These are phyloP conservation scores for Tricholomella constricta DNA, from an alignment of 768 basidiomycete genomes.

Conservation along the genomic window DNA sequence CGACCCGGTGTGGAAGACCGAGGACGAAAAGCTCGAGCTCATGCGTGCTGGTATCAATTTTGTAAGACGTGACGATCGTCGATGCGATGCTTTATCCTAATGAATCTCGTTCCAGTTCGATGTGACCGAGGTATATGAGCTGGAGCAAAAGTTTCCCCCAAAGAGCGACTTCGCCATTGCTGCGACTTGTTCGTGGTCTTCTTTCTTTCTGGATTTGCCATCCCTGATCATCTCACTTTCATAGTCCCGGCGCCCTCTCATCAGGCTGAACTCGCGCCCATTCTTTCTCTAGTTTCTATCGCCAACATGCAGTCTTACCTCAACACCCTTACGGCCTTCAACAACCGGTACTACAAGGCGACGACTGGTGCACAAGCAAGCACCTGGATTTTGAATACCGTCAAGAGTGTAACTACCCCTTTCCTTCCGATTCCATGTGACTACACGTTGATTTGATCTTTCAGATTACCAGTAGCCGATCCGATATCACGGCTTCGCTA, in stretches of 20 bases:
- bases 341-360: constrained; percentile 45
- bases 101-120: constrained; percentile 33
- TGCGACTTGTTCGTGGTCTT: constrained; percentile 27
- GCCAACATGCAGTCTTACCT: constrained; percentile 38
- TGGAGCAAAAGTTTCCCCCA: constrained; percentile 26
- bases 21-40: constrained; percentile 38
- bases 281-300: constrained; percentile 30
- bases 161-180: constrained; percentile 22
- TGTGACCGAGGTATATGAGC: constrained; percentile 41
- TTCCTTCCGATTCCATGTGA: not conserved
- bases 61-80: constrained; percentile 23
- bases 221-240: not conserved
- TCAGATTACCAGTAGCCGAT: constrained; percentile 23
- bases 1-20: constrained; percentile 43
- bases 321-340: constrained; percentile 38
- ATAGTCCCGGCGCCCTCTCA: constrained; percentile 35
- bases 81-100: not conserved
- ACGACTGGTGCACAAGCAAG: constrained; percentile 39
- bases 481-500: constrained; percentile 9
- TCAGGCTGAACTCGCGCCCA: constrained; percentile 26
- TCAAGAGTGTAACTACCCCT: constrained; percentile 25
- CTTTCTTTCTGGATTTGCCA: not conserved
- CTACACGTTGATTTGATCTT: not conserved
- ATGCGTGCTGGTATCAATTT: constrained; percentile 36
- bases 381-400: constrained; percentile 37